A percentile compares a stretch with the other conserved stretches of the same genome.
Evolutionary conservation across 2,329 filamentous ascomycete genomes (phyloP).

Genomic region (Botryotinia globosa): DNA sequence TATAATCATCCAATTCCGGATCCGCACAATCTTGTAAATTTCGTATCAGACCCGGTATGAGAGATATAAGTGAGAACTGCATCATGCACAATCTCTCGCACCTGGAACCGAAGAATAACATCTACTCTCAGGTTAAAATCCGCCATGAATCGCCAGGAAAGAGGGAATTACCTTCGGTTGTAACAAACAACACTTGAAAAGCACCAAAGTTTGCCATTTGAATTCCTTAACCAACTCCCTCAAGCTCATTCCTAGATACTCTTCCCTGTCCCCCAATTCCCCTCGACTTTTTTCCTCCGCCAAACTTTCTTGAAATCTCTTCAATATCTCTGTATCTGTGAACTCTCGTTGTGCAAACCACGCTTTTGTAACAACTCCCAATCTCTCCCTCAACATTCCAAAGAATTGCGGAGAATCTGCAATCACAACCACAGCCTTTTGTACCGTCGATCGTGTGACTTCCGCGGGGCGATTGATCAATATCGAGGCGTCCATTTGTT

Average conservation of each 20-base stretch:
- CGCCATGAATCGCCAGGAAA: not conserved
- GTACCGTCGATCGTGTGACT: constrained; percentile 94
- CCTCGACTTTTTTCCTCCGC: constrained; percentile 64
- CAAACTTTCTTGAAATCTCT: constrained; percentile 87
- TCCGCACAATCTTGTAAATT: constrained; percentile 94
- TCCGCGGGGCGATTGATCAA: constrained; percentile 78
- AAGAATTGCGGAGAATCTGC: constrained; percentile 88
- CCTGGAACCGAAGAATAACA: constrained; percentile 97
- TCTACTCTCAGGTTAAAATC: constrained; percentile 51
- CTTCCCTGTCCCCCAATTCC: constrained; percentile 69
- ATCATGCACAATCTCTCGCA: constrained; percentile 97
- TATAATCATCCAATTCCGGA: constrained; percentile 83
- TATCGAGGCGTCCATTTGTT: constrained; percentile 78
- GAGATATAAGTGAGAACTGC: constrained; percentile 91
- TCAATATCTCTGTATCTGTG: constrained; percentile 82
- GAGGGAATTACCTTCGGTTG: constrained; percentile 75
- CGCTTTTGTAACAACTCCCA: constrained; percentile 86
- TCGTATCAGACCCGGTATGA: constrained; percentile 89
- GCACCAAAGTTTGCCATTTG: constrained; percentile 87
- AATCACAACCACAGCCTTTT: constrained; percentile 96
- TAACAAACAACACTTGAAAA: constrained; percentile 89
- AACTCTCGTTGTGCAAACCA: constrained; percentile 98
- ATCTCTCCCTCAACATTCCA: constrained; percentile 82
- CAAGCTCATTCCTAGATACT: constrained; percentile 84
- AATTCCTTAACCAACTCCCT: constrained; percentile 92